phyloP scores from a whole-genome alignment of 2,329 filamentous ascomycete species.

The Monosporascus sp. region DNA sequence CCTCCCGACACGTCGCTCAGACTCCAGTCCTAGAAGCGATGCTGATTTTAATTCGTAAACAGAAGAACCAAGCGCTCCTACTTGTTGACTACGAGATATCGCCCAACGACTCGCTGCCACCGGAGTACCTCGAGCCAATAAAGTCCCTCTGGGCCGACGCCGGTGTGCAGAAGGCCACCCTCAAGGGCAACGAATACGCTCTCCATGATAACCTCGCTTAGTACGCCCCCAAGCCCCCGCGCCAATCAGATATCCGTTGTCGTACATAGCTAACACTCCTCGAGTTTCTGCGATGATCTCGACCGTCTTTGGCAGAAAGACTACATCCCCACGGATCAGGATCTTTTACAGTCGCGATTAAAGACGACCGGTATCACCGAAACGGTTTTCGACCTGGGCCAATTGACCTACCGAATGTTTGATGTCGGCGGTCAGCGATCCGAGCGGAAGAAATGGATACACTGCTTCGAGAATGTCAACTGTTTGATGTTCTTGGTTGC shows the following conservation, averaged over 20 bases:
- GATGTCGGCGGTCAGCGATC: constrained; percentile 89
- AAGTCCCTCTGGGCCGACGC: constrained; percentile 77
- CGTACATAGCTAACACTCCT: constrained; percentile 17
- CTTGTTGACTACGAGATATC: constrained; percentile 77
- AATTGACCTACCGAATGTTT: constrained; percentile 95
- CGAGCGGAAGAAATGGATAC: constrained; percentile 96
- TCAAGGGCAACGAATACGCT: constrained; percentile 93
- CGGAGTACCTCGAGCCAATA: constrained; percentile 74
- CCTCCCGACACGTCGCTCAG: not conserved
- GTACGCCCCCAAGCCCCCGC: constrained; percentile 46
- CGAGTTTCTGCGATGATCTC: constrained; percentile 76
- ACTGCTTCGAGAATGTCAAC: constrained; percentile 92
- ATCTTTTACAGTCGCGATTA: constrained; percentile 84
- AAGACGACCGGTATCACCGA: constrained; percentile 95
- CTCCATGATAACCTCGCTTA: constrained; percentile 94
- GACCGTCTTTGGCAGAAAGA: constrained; percentile 70
- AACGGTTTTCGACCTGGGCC: constrained; percentile 85
- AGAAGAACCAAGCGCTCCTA: constrained; percentile 76
- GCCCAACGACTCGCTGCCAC: constrained; percentile 73
- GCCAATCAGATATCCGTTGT: not conserved
- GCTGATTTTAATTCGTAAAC: constrained; percentile 9
- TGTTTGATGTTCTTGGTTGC: constrained; percentile 90
- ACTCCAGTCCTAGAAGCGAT: not conserved
- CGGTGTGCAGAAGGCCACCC: constrained; percentile 81
- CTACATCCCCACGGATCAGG: constrained; percentile 89